phyloP scores from a whole-genome alignment of 768 basidiomycete species.

The Pholiota molesta region DNA sequence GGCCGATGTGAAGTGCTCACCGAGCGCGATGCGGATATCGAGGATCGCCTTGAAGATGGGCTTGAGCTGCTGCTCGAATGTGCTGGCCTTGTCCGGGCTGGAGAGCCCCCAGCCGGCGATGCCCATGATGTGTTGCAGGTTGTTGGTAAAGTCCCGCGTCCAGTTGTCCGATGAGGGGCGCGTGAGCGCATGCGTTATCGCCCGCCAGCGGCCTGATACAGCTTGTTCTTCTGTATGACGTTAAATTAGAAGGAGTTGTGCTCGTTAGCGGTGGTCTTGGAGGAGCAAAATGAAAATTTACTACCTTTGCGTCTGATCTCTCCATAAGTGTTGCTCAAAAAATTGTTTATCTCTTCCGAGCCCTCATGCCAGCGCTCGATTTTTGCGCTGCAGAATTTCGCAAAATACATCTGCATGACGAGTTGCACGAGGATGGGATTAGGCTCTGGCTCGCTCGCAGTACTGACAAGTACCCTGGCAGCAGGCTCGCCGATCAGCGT shows the following conservation, averaged over 20 bases:
- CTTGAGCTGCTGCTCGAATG: conserved; percentile 26
- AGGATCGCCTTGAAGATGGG: conserved; percentile 31
- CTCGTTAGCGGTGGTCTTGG: not conserved
- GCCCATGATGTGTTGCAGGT: conserved; percentile 9
- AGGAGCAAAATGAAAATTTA: not conserved
- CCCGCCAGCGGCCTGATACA: conserved; percentile 27
- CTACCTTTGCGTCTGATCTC: conserved; percentile 23
- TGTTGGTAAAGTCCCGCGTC: conserved; percentile 11
- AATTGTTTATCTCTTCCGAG: not conserved
- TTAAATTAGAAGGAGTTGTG: not conserved
- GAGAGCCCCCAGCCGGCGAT: conserved; percentile 19
- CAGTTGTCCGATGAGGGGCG: conserved; percentile 23
- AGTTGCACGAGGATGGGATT: conserved; percentile 24
- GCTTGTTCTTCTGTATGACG: conserved; percentile 23
- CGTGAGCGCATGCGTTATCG: conserved; percentile 23
- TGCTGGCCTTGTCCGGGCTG: conserved; percentile 3
- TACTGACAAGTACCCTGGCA: conserved; percentile 10
- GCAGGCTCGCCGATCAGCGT: conserved; percentile 13
- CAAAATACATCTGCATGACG: not conserved
- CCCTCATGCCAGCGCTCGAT: conserved; percentile 17
- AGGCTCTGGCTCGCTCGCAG: conserved; percentile 2
- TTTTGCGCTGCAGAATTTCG: not conserved
- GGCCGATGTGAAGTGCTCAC: conserved; percentile 30
- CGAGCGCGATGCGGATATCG: conserved; percentile 27
- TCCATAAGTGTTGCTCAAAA: conserved; percentile 14